Percentiles rank a stretch among this genome's conserved stretches.
These are phyloP conservation scores for Micromonas commoda DNA, from an alignment of 139 green algal species.

Conservation along the genomic window DNA sequence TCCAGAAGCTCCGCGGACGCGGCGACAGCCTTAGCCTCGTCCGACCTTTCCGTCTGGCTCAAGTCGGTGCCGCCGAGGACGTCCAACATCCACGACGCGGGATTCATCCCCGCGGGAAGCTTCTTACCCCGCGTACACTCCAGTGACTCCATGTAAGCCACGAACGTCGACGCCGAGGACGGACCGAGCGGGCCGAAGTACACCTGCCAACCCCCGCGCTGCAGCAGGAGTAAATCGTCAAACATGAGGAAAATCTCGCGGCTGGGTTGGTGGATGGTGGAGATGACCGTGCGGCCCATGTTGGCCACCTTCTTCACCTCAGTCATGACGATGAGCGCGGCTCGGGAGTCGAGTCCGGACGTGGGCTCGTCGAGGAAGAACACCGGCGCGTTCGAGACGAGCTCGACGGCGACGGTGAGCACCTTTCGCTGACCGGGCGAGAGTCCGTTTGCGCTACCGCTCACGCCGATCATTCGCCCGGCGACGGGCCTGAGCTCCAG, in stretches of 20 bases:
- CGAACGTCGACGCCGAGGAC: constrained; percentile 1
- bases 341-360: constrained; percentile 73
- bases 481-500: constrained; percentile 32
- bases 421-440: constrained; percentile 79
- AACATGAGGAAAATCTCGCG: constrained; percentile 39
- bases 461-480: constrained; percentile 29
- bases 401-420: constrained; percentile 85
- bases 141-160: constrained; percentile 53
- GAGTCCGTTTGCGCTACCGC: constrained; percentile 17
- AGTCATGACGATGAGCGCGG: constrained; percentile 78
- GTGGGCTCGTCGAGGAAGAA: constrained; percentile 56
- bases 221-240: constrained; percentile 63
- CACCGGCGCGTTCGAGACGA: constrained; percentile 67
- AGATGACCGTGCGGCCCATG: constrained; percentile 75
- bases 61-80: constrained; percentile 28
- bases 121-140: neutral
- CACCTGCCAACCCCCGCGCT: constrained; percentile 58
- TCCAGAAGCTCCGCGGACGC: neutral
- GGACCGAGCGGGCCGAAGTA: constrained; percentile 77
- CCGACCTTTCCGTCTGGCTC: neutral
- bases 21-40: constrained; percentile 8
- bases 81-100: constrained; percentile 70
- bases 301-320: constrained; percentile 69
- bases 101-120: constrained; percentile 50
- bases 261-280: constrained; percentile 85